These are phyloP conservation scores for Rubroshorea leprosula DNA, from an alignment of 345 rosid genomes.

Conservation along the genomic window DNA sequence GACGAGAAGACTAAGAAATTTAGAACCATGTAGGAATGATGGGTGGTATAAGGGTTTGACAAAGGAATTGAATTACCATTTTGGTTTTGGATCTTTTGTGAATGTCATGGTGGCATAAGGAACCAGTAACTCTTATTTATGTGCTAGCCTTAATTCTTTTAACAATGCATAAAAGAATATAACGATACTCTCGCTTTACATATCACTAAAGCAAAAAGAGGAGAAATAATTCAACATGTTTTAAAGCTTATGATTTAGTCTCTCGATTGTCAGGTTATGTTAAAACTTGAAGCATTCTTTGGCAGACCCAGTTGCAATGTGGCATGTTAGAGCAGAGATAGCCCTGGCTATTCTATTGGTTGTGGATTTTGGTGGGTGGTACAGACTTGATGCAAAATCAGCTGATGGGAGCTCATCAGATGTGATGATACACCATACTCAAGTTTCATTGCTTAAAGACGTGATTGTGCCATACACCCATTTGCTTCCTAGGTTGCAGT, in stretches of 20 bases:
- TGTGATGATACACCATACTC: slow-evolving; percentile 66
- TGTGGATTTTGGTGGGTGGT: slow-evolving; percentile 99
- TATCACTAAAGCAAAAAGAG: neutral
- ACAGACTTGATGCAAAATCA: slow-evolving; percentile 69
- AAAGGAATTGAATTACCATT: too few species aligned
- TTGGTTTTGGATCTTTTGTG: neutral
- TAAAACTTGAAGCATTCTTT: slow-evolving; percentile 79
- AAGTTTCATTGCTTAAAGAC: slow-evolving; percentile 93
- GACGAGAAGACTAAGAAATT: too few species aligned
- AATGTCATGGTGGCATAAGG: neutral
- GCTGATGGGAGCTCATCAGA: slow-evolving; percentile 41
- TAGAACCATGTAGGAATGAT: too few species aligned
- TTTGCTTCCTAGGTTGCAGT: slow-evolving; percentile 62
- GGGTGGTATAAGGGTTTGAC: too few species aligned
- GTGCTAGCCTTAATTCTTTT: neutral
- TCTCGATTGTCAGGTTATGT: slow-evolving; percentile 66
- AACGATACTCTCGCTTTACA: neutral
- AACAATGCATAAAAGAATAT: neutral
- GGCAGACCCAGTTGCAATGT: slow-evolving; percentile 99
- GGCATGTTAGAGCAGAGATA: slow-evolving; percentile 86
- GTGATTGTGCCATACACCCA: slow-evolving; percentile 89
- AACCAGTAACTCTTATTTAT: neutral
- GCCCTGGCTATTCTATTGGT: slow-evolving; percentile 82
- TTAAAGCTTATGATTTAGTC: slow-evolving; percentile 50
- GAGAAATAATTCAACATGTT: slow-evolving; percentile 8